phyloP scores from a whole-genome alignment of 495 filamentous ascomycete genomes.

The Platismatia glauca region DNA sequence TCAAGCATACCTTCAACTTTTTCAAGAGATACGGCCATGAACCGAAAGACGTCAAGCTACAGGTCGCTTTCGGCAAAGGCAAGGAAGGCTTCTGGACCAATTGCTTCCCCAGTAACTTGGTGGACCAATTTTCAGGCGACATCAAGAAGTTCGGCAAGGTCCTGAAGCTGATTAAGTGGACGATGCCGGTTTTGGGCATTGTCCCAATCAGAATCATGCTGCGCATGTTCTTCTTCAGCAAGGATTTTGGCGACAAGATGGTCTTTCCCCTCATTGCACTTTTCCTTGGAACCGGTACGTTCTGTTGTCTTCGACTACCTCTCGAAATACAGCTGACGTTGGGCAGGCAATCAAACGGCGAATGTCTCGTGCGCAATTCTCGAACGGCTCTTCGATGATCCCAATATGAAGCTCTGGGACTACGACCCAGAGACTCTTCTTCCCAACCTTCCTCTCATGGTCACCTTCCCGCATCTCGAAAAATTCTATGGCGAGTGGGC shows the following conservation, averaged over 20 bases:
- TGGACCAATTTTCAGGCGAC: conserved; percentile 53
- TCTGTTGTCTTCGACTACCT: background rate
- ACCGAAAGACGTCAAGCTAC: conserved; percentile 62
- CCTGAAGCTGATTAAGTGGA: conserved; percentile 58
- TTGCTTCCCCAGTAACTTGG: conserved; percentile 60
- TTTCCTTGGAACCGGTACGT: conserved; percentile 61
- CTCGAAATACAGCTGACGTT: conserved; percentile 18
- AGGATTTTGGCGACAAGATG: conserved; percentile 66
- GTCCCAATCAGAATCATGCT: conserved; percentile 64
- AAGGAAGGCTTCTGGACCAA: conserved; percentile 70
- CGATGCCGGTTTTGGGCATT: conserved; percentile 62
- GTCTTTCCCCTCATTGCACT: conserved; percentile 67
- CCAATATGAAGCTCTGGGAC: conserved; percentile 67
- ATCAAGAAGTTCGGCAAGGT: conserved; percentile 57
- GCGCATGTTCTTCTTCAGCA: conserved; percentile 60
- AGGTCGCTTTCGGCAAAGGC: conserved; percentile 72
- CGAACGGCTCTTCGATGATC: conserved; percentile 65
- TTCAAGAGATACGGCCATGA: conserved; percentile 59
- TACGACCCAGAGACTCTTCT: conserved; percentile 61
- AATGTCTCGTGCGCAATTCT: conserved; percentile 68
- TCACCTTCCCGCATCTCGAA: conserved; percentile 67
- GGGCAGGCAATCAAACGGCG: conserved; percentile 54
- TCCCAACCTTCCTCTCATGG: conserved; percentile 66
- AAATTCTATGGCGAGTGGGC: conserved; percentile 65
- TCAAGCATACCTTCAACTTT: conserved; percentile 75